phyloP scores from a whole-genome alignment of 495 filamentous ascomycete genomes.

The Penicillium simplicissimum region DNA sequence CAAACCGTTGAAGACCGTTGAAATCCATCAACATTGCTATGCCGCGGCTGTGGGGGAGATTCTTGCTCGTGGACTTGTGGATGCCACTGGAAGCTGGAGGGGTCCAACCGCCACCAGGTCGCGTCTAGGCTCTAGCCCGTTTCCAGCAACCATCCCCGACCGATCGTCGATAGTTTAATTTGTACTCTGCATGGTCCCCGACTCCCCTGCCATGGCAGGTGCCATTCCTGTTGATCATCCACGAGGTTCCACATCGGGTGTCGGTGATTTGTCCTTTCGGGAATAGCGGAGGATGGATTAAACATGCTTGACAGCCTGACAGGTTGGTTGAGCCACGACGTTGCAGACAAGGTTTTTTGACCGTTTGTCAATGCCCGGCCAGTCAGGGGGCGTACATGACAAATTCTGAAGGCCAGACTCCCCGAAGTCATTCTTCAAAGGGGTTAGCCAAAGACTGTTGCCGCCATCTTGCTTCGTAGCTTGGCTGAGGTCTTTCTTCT shows the following conservation, averaged over 20 bases:
- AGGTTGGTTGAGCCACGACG: not conserved
- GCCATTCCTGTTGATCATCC: constrained; percentile 8
- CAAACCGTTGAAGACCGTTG: not conserved
- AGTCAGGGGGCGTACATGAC: not conserved
- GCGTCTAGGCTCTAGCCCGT: constrained; percentile 1
- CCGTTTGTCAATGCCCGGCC: no score
- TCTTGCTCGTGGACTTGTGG: not conserved
- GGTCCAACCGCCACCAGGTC: not conserved
- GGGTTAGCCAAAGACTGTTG: not conserved
- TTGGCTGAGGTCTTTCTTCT: not conserved
- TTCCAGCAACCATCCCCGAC: constrained; percentile 10
- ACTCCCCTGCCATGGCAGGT: not conserved
- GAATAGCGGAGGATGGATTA: not conserved
- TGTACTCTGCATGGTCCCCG: not conserved
- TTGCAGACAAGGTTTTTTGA: not conserved
- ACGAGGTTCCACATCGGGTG: not conserved
- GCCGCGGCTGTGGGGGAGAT: not conserved
- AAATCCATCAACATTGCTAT: not conserved
- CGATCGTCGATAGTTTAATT: constrained; percentile 16
- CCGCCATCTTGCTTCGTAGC: not conserved
- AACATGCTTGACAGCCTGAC: not conserved
- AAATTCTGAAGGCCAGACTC: not conserved
- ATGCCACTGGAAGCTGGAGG: no score
- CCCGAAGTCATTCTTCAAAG: not conserved
- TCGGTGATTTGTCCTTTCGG: not conserved